Base-by-base conservation (phyloP, 2,329 filamentous ascomycete species). In the Paraphaeosphaeria sporulosa region DNA sequence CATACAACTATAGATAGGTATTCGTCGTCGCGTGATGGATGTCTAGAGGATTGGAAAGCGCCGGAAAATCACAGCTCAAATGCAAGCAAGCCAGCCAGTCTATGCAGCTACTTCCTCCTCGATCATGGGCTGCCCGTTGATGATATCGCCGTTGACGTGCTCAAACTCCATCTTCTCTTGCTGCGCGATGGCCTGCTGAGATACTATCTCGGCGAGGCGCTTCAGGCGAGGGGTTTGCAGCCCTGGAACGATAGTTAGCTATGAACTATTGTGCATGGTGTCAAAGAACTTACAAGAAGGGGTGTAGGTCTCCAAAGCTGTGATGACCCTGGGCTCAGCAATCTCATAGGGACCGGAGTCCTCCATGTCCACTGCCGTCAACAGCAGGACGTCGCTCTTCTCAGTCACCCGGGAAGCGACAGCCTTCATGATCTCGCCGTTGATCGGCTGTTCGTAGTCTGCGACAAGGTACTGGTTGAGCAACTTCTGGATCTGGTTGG, bases 351-450 rank as follows among this genome's bases (percentile, higher is more conserved):
- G 95, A 25, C 95, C 95, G 71, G 93, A 97, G 81, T 99, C 95
- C 74, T 99, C 95, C 94, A 99, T 97, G 78, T 99, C 95, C 60
- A 99, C 94, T 51, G 95, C 93, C 60, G 94, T 91, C 49, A 99
- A 85, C 59, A 99, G 87, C 55, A 99, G 85, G 3, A 98, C 94
- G 71, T 98, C 95, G 72, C 93, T 96, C 89, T 99, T 99, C 82
- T 99, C 95, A 1, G 94, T 98, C 49, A 99, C 95, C 55, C 94
- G 87, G 42, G 93, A 97, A 8, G 96, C 95, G 55, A 99, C 96
- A 8, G 95, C 95, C 83, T 99, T 99, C 95, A 99, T 99, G 76
- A 99, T 99, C 79, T 99, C 95, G 76, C 94, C 95, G 73, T 99
- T 98, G 80, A 99, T 99, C 40, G 95, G 95, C 81, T 98, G 95